phyloP scores from a whole-genome alignment of 2,329 filamentous ascomycete genomes.

The Cordyceps cateniannulata region DNA sequence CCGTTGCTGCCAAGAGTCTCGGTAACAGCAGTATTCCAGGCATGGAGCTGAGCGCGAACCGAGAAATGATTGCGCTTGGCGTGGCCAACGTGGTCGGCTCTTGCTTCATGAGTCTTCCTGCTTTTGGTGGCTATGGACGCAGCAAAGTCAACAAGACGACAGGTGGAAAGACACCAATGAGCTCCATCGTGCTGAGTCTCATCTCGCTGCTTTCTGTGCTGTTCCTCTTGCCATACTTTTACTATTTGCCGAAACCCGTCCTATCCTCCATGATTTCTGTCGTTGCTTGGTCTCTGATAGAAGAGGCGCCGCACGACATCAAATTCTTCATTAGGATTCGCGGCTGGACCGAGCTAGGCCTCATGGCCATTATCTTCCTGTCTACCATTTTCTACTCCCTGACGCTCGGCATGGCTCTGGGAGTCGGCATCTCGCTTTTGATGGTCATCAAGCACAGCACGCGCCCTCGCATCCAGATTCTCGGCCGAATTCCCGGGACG shows the following conservation, averaged over 20 bases:
- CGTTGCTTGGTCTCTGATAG: conserved; percentile 88
- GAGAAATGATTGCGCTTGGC: conserved; percentile 87
- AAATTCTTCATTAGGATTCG: conserved; percentile 80
- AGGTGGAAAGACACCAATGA: conserved; percentile 89
- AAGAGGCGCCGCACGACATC: conserved; percentile 91
- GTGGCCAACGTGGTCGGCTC: conserved; percentile 86
- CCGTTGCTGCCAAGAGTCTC: conserved; percentile 88
- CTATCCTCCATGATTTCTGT: conserved; percentile 91
- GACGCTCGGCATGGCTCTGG: conserved; percentile 86
- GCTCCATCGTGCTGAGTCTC: conserved; percentile 76
- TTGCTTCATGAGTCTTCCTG: conserved; percentile 86
- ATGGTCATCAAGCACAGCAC: conserved; percentile 88
- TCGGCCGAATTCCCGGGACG: conserved; percentile 81
- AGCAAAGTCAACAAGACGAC: conserved; percentile 94
- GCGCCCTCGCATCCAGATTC: conserved; percentile 88
- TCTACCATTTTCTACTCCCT: conserved; percentile 94
- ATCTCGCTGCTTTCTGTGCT: conserved; percentile 76
- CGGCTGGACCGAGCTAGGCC: conserved; percentile 75
- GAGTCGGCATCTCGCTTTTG: conserved; percentile 83
- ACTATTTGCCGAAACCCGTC: conserved; percentile 94
- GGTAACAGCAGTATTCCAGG: conserved; percentile 64
- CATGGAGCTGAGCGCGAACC: conserved; percentile 81
- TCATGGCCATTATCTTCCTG: conserved; percentile 87
- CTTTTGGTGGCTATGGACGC: conserved; percentile 91
- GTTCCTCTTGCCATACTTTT: conserved; percentile 84